Percentiles rank a stretch among this genome's conserved stretches.
Conservation (phyloP, 805 yeast genomes). For the Lipomyces kockii region DNA sequence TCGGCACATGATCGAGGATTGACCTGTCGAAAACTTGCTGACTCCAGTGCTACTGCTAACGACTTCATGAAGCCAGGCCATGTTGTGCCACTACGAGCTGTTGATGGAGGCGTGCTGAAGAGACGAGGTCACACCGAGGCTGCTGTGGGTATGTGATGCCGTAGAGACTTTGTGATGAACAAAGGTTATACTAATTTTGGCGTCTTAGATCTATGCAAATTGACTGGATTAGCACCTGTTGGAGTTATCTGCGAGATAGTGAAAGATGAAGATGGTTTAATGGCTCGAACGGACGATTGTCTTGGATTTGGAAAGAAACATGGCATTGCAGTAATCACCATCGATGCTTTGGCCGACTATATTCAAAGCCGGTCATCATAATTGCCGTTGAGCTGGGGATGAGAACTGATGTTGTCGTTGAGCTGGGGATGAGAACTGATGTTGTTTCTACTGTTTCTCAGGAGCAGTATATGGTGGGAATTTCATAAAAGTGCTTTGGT, state of each 20-base stretch:
- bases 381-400: neutral
- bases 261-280: constrained; percentile 87
- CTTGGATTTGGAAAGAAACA: constrained; percentile 64
- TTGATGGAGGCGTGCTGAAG: constrained; percentile 73
- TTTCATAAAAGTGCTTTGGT: neutral
- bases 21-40: constrained; percentile 75
- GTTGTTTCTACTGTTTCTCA: neutral
- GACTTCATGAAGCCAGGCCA: constrained; percentile 95
- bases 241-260: constrained; percentile 94
- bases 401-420: neutral
- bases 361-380: constrained; percentile 40
- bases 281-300: constrained; percentile 94
- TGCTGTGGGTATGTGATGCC: constrained; percentile 56
- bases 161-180: neutral
- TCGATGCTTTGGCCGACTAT: constrained; percentile 70
- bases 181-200: neutral
- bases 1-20: constrained; percentile 91
- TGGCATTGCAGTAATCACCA: constrained; percentile 73
- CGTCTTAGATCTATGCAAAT: constrained; percentile 65
- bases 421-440: neutral
- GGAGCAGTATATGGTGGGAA: neutral
- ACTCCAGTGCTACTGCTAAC: constrained; percentile 56
- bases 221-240: constrained; percentile 81
- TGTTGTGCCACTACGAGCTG: constrained; percentile 88
- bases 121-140: constrained; percentile 99